Conservation (phyloP, 176 grass and related monocot species). For the Dactylis glomerata region DNA sequence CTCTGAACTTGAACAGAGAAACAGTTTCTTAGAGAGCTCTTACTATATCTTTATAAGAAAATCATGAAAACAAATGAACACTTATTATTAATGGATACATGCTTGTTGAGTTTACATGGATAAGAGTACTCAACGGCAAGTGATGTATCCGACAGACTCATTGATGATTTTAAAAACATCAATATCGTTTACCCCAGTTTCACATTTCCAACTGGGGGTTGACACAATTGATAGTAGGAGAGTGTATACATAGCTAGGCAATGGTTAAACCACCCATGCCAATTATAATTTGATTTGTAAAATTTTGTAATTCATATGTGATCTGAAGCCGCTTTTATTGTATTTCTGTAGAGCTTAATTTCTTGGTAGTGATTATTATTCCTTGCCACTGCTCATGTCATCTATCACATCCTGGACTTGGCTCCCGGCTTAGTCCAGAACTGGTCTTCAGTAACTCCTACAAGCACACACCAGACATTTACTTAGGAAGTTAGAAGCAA, state of each 20-base stretch:
- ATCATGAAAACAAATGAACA: neutral
- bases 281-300: neutral
- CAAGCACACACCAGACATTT: slow-evolving; percentile 20
- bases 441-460: slow-evolving; percentile 89
- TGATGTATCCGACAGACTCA: neutral
- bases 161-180: slow-evolving; percentile 11
- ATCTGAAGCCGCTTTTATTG: neutral
- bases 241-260: neutral
- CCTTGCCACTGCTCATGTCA: neutral
- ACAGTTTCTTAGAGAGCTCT: neutral
- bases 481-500: neutral
- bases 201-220: neutral
- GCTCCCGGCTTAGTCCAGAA: slow-evolving; percentile 59
- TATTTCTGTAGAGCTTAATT: slow-evolving; percentile 20
- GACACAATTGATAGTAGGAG: neutral
- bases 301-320: neutral
- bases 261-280: neutral
- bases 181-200: neutral
- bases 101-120: neutral
- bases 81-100: neutral
- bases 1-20: neutral
- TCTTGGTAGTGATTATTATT: neutral
- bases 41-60: neutral
- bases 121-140: neutral
- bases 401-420: slow-evolving; percentile 86